phyloP scores from a whole-genome alignment of 2,329 filamentous ascomycete species.

The Iodosphaeria phyllophila region DNA sequence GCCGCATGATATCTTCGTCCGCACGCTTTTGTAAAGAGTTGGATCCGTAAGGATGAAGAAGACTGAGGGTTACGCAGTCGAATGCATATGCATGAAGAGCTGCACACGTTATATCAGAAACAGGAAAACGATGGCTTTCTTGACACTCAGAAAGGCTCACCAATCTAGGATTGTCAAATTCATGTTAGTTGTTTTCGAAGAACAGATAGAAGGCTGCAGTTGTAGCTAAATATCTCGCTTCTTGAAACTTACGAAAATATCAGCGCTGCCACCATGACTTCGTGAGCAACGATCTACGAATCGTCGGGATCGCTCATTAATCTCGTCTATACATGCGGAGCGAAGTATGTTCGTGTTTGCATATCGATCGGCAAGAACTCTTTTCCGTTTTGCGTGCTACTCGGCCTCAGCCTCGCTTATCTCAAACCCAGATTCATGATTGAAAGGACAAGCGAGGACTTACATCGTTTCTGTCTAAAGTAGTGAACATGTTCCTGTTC shows the following conservation, averaged over 20 bases:
- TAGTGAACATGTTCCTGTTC: conserved; percentile 42
- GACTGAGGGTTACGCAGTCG: conserved; percentile 48
- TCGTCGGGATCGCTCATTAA: conserved; percentile 33
- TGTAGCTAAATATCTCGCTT: too few species aligned
- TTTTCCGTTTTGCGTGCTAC: conserved; percentile 43
- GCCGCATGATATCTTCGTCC: conserved; percentile 49
- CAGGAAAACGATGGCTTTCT: too few species aligned
- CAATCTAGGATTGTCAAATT: too few species aligned
- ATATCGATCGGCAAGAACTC: conserved; percentile 46
- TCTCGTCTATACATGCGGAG: conserved; percentile 31
- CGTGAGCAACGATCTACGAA: conserved; percentile 34
- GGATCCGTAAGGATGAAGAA: conserved; percentile 49
- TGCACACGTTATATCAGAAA: conserved; percentile 5
- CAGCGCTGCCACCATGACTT: conserved; percentile 25
- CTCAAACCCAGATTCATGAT: too few species aligned
- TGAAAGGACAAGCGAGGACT: conserved; percentile 7
- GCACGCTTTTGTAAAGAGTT: conserved; percentile 33
- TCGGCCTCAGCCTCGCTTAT: too few species aligned
- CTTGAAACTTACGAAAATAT: conserved; percentile 42
- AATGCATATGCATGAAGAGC: conserved; percentile 48
- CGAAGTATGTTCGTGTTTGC: conserved; percentile 49
- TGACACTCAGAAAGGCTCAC: neutral
- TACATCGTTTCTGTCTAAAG: conserved; percentile 32
- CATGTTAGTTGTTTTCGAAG: too few species aligned
- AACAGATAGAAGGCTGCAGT: too few species aligned